phyloP scores from a whole-genome alignment of 108 stramenopile species.

The Skeletonema marinoi region DNA sequence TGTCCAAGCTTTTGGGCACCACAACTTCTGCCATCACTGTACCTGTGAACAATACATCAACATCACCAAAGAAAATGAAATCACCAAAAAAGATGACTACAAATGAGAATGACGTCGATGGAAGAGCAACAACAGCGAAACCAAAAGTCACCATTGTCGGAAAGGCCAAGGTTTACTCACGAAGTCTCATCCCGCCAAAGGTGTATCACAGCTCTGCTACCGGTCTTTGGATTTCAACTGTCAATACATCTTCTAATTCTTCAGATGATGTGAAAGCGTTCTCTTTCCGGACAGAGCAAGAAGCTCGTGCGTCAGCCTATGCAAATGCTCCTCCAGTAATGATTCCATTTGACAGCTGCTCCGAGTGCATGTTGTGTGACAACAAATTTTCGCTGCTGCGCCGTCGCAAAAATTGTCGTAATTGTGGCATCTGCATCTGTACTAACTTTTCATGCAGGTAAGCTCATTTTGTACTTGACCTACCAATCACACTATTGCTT shows the following conservation, averaged over 20 bases:
- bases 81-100: not conserved
- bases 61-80: not conserved
- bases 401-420: conserved; percentile 72
- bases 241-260: conserved; percentile 75
- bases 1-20: not conserved
- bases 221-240: conserved; percentile 84
- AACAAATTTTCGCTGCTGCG: conserved; percentile 71
- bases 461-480: not conserved
- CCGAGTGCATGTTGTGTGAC: conserved; percentile 70
- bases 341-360: conserved; percentile 57
- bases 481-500: not conserved
- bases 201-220: conserved; percentile 84
- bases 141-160: conserved; percentile 24
- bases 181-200: conserved; percentile 73
- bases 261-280: conserved; percentile 71
- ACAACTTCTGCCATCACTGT: not conserved
- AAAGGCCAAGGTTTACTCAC: conserved; percentile 50
- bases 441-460: conserved; percentile 47
- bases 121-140: not conserved
- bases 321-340: conserved; percentile 86
- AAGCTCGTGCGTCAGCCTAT: conserved; percentile 88
- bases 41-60: not conserved
- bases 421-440: conserved; percentile 85
- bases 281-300: conserved; percentile 72
- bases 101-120: not conserved